Base-by-base conservation (phyloP, 495 filamentous ascomycete species). In the Hypomontagnella submonticulosa region DNA sequence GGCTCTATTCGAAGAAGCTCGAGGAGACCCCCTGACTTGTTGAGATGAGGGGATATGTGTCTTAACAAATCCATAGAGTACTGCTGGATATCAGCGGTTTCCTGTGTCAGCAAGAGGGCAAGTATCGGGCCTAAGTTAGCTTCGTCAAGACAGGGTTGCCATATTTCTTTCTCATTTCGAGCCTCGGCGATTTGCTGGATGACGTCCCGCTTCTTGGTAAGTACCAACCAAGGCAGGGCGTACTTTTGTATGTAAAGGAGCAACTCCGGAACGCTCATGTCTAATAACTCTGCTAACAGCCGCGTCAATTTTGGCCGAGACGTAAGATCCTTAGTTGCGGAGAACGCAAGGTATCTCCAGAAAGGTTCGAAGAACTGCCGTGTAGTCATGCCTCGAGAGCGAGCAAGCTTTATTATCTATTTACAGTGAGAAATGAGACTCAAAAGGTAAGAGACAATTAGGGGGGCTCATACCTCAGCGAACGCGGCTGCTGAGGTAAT, bases 181-280 rank as follows among this genome's bases (percentile, higher is more conserved):
- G 89, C 90, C 50, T 90, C 83, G 10, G 92, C 90, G 57, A 99
- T 90, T 56, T 86, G 87, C 68, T 88, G 81, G 52, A 99, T 87
- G 12, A 97, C 84, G 61, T 96, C 92, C 47, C 81, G 79, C 57
- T 90, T 88, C 70, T 90, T 88, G 4, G 83, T 85, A 23, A 97
- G 77, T 4, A 98, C 91, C 41, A 99, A 81, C 73, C 89, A 92
- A 4, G 95, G 96, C 10, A 99, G 75, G 2, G 92, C 92, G 70
- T 92, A 83, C 9, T 83, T 80, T 72, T 97, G 92, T n/a, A 92
- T 90, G 27, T 85, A 69, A n/a, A 87, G 75, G 19, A 98, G 80
- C 50, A 97, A 88, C 49, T 89, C 85, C 20, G 84, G 73, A 2
- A 96, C 84, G 43, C 85, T 89, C 70, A 91, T 86, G 19, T 85